These are phyloP conservation scores for Bacidia rubella DNA, from an alignment of 495 filamentous ascomycete species.

Conservation along the genomic window DNA sequence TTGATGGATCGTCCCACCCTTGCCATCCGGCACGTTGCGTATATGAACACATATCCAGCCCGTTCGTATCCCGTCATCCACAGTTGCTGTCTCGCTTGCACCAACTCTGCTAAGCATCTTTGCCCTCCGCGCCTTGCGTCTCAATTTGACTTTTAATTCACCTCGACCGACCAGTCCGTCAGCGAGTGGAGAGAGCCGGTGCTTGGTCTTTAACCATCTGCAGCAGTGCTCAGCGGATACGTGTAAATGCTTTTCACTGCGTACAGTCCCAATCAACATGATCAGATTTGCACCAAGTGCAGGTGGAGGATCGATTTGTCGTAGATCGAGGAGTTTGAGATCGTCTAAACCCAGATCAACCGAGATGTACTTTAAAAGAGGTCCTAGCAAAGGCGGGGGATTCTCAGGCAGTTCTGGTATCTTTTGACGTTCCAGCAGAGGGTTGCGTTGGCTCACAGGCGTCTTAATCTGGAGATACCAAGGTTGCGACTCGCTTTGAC, in stretches of 20 bases:
- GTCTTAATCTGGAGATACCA: constrained; percentile 79
- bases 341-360: constrained; percentile 73
- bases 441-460: constrained; percentile 26
- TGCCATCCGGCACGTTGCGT: constrained; percentile 45
- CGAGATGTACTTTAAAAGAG: constrained; percentile 63
- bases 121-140: constrained; percentile 63
- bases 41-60: constrained; percentile 95
- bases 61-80: constrained; percentile 70
- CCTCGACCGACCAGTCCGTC: constrained; percentile 84
- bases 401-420: constrained; percentile 64
- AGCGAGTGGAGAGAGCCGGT: constrained; percentile 58
- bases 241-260: constrained; percentile 86
- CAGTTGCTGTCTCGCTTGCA: constrained; percentile 29
- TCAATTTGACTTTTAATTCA: constrained; percentile 76
- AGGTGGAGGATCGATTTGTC: constrained; percentile 68
- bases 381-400: constrained; percentile 57
- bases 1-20: constrained; percentile 27
- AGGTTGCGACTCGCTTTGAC: constrained; percentile 29
- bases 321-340: constrained; percentile 65
- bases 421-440: constrained; percentile 45
- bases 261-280: constrained; percentile 87
- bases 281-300: constrained; percentile 76
- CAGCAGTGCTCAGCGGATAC: constrained; percentile 82
- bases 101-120: constrained; percentile 55
- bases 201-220: constrained; percentile 63